A percentile compares a stretch with the other conserved stretches of the same genome.
Conservation (phyloP, 371 early-diverging fungal species). For the Lichtheimia hyalospora region DNA sequence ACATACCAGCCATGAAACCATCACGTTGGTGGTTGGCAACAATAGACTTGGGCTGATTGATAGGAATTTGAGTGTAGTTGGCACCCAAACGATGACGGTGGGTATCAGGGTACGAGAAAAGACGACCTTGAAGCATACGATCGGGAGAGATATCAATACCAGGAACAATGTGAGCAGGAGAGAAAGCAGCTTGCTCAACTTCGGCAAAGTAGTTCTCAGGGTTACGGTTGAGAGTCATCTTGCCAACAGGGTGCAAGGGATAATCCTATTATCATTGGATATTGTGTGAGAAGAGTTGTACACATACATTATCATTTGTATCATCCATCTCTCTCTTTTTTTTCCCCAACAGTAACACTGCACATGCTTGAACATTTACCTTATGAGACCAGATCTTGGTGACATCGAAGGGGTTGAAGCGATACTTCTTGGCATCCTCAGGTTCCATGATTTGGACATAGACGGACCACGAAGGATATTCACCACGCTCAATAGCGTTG, state of each 20-base stretch:
- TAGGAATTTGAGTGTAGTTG: slow-evolving; percentile 76
- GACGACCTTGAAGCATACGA: slow-evolving; percentile 77
- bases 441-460: slow-evolving; percentile 76
- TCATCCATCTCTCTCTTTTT: too few relatives aligned
- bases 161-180: slow-evolving; percentile 71
- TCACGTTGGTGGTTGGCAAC: slow-evolving; percentile 76
- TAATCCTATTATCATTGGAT: slow-evolving; percentile 47
- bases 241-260: slow-evolving; percentile 58
- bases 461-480: slow-evolving; percentile 76
- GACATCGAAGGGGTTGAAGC: slow-evolving; percentile 81
- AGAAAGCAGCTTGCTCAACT: slow-evolving; percentile 80
- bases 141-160: slow-evolving; percentile 74
- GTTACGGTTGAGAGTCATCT: slow-evolving; percentile 73
- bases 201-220: slow-evolving; percentile 84
- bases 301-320: neutral
- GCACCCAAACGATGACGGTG: slow-evolving; percentile 76
- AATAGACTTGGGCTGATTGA: slow-evolving; percentile 54
- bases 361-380: slow-evolving; percentile 12
- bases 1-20: slow-evolving; percentile 53
- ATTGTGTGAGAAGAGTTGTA: slow-evolving; percentile 30
- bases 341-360: too few relatives aligned
- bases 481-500: slow-evolving; percentile 69
- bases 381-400: slow-evolving; percentile 84
- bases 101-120: slow-evolving; percentile 79
- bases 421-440: slow-evolving; percentile 71